Percentiles rank a stretch among this genome's conserved stretches.
Conservation (phyloP, 2,329 filamentous ascomycete species). For the Zymoseptoria passerinii region DNA sequence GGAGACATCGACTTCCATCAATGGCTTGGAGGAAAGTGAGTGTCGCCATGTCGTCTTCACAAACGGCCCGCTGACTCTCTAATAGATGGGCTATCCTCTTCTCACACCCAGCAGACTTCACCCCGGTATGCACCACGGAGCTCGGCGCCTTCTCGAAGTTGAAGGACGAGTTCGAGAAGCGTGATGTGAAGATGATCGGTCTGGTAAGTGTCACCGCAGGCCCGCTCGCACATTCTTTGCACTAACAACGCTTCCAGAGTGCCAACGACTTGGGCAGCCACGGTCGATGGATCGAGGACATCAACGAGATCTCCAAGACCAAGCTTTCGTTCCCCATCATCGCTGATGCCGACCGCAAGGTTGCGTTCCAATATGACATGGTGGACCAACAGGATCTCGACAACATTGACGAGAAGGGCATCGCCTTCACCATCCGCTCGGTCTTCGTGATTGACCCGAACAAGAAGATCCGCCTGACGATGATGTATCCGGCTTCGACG, state of each 20-base stretch:
- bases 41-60: background rate
- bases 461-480: constrained; percentile 48
- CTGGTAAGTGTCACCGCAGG: constrained; percentile 40
- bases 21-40: constrained; percentile 63
- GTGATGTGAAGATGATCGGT: constrained; percentile 84
- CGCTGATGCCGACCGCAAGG: constrained; percentile 45
- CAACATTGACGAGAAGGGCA: constrained; percentile 49
- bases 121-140: constrained; percentile 92
- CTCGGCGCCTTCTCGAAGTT: constrained; percentile 88
- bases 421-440: constrained; percentile 56
- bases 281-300: constrained; percentile 44
- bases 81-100: constrained; percentile 62
- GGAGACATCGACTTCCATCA: constrained; percentile 73
- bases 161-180: constrained; percentile 77
- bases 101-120: constrained; percentile 81
- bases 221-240: background rate
- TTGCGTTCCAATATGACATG: constrained; percentile 47
- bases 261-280: constrained; percentile 82
- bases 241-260: constrained; percentile 33
- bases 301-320: constrained; percentile 43
- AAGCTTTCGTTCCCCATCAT: constrained; percentile 46
- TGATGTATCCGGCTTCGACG: constrained; percentile 78
- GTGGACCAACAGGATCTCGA: constrained; percentile 48
- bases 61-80: background rate
- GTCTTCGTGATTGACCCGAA: constrained; percentile 59